These are phyloP conservation scores for Citrus glauca DNA, from an alignment of 345 rosid genomes.

Conservation along the genomic window DNA sequence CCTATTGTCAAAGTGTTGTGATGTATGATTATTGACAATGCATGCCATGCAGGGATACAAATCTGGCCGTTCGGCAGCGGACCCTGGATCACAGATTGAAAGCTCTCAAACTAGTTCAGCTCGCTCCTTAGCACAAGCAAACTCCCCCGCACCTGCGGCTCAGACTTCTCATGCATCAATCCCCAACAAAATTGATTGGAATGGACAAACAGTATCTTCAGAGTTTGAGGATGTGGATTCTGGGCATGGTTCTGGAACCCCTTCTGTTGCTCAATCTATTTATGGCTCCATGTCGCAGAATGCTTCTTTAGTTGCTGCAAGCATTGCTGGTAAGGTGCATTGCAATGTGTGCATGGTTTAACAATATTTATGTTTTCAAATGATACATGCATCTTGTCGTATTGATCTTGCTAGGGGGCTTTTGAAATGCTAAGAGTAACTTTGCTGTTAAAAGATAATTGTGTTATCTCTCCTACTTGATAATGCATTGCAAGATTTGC, in stretches of 20 bases:
- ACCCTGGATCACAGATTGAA: constrained; percentile 31
- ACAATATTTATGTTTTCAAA: neutral
- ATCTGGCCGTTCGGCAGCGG: constrained; percentile 29
- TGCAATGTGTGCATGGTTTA: neutral
- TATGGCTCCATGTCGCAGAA: constrained; percentile 12
- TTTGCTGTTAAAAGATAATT: neutral
- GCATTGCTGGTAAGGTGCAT: constrained; percentile 30
- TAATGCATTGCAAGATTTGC: neutral
- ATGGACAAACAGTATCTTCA: constrained; percentile 34
- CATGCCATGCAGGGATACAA: constrained; percentile 43
- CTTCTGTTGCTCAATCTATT: constrained; percentile 17
- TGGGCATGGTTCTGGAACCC: constrained; percentile 15
- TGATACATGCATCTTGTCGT: neutral
- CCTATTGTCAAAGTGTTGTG: neutral
- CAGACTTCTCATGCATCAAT: constrained; percentile 30
- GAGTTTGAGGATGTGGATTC: constrained; percentile 42
- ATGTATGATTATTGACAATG: neutral
- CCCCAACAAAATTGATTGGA: constrained; percentile 31
- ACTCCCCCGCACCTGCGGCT: constrained; percentile 27
- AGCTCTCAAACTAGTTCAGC: constrained; percentile 33
- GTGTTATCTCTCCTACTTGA: neutral
- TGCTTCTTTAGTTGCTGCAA: constrained; percentile 27
- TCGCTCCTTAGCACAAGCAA: constrained; percentile 26
- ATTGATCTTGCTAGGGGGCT: neutral
- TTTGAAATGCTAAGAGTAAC: neutral